phyloP scores from a whole-genome alignment of 2,329 filamentous ascomycete species.

The Hymenoscyphus infarciens region DNA sequence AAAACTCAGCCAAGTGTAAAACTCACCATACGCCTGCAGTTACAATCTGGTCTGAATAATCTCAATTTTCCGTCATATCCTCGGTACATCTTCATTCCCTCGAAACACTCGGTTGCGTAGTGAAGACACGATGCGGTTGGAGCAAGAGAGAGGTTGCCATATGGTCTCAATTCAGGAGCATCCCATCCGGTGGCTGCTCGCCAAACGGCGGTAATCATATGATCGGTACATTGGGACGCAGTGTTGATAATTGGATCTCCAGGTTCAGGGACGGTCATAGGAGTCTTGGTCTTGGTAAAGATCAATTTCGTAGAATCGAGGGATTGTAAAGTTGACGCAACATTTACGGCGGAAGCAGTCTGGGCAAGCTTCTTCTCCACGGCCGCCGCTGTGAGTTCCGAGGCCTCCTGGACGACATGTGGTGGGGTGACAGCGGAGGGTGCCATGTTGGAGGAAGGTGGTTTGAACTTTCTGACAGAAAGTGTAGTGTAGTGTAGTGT shows the following conservation, averaged over 20 bases:
- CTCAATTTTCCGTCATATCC: conserved; percentile 63
- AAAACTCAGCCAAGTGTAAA: conserved; percentile 52
- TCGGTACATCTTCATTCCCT: conserved; percentile 80
- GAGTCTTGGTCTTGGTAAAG: conserved; percentile 49
- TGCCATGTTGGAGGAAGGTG: conserved; percentile 39
- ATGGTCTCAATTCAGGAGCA: conserved; percentile 70
- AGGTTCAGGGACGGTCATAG: conserved; percentile 49
- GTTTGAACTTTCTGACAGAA: not conserved
- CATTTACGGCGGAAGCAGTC: conserved; percentile 46
- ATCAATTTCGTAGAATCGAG: conserved; percentile 61
- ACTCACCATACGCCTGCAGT: conserved; percentile 44
- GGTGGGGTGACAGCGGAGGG: conserved; percentile 43
- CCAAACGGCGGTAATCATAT: conserved; percentile 81
- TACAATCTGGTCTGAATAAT: conserved; percentile 59
- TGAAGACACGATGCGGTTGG: conserved; percentile 79
- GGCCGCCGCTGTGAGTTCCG: conserved; percentile 50
- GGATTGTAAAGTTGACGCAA: conserved; percentile 50
- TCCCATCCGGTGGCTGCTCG: conserved; percentile 64
- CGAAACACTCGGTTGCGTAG: conserved; percentile 79
- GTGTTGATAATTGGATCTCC: conserved; percentile 39
- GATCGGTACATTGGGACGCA: conserved; percentile 58
- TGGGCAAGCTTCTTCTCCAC: conserved; percentile 45
- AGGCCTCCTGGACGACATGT: conserved; percentile 42
- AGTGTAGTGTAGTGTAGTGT: not conserved
- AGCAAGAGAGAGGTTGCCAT: conserved; percentile 73